Percentiles rank a stretch among this genome's conserved stretches.
phyloP scores from a whole-genome alignment of 148 eudicot species.

The Amaranthus palmeri region DNA sequence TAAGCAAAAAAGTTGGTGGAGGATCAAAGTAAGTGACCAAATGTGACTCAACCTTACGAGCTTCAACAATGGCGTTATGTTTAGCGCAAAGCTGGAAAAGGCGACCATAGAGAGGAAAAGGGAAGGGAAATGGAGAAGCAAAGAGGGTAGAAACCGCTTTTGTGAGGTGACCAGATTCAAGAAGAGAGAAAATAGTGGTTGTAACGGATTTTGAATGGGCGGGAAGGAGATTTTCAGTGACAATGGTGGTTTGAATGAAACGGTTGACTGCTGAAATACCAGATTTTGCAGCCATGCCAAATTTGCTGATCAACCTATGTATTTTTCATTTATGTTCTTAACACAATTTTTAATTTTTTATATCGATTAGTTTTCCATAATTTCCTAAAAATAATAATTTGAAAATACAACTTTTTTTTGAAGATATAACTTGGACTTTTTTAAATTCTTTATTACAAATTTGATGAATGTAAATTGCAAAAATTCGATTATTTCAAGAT shows the following conservation, averaged over 20 bases:
- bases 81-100: conserved; percentile 56
- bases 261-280: conserved; percentile 21
- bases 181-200: conserved; percentile 33
- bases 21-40: conserved; percentile 38
- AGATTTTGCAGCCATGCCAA: conserved; percentile 22
- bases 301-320: neutral
- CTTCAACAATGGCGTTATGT: conserved; percentile 45
- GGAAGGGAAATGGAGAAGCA: conserved; percentile 45
- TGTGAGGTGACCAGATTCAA: conserved; percentile 39
- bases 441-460: no score
- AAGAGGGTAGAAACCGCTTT: conserved; percentile 60
- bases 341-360: no score
- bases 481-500: no score
- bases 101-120: conserved; percentile 45
- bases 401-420: no score
- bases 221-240: conserved; percentile 15
- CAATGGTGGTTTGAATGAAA: conserved; percentile 19
- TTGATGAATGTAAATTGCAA: no score
- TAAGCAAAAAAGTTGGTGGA: conserved; percentile 63
- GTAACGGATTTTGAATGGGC: conserved; percentile 23
- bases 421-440: no score
- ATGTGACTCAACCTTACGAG: conserved; percentile 71
- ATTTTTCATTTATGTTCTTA: no score
- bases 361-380: no score
- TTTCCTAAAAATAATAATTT: no score